phyloP scores from a whole-genome alignment of 2,329 filamentous ascomycete species.

The Ophiocordyceps polyrhachis-furcata region DNA sequence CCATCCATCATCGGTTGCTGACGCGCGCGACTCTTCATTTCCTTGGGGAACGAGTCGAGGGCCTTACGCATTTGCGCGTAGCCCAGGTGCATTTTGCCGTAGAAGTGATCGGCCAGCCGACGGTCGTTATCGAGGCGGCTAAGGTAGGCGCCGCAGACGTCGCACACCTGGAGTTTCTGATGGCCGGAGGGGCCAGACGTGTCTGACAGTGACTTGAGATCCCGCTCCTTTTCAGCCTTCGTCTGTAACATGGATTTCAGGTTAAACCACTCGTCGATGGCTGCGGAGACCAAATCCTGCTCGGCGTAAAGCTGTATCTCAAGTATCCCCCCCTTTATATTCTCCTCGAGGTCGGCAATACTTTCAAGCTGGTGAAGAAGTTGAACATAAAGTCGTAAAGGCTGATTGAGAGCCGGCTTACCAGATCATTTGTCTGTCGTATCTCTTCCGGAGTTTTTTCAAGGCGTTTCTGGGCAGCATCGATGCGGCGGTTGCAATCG shows the following conservation, averaged over 20 bases:
- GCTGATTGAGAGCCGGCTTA: conserved; percentile 11
- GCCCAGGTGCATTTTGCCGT: conserved; percentile 97
- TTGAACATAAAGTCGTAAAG: neutral
- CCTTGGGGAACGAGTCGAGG: conserved; percentile 68
- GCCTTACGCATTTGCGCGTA: conserved; percentile 98
- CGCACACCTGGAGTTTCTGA: conserved; percentile 96
- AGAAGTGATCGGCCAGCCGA: conserved; percentile 88
- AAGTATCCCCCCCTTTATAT: conserved; percentile 63
- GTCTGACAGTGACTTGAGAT: conserved; percentile 79
- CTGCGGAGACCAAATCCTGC: conserved; percentile 46
- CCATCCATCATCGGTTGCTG: conserved; percentile 30
- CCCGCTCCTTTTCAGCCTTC: conserved; percentile 69
- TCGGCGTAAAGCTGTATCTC: conserved; percentile 37
- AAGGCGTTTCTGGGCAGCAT: conserved; percentile 68
- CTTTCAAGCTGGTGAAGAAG: conserved; percentile 40
- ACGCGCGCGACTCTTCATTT: conserved; percentile 55
- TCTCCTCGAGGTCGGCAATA: conserved; percentile 63
- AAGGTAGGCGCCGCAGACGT: conserved; percentile 92
- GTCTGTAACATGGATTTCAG: conserved; percentile 62
- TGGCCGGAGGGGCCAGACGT: conserved; percentile 86
- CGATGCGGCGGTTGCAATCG: conserved; percentile 88
- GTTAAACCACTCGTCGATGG: conserved; percentile 75
- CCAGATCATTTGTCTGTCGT: conserved; percentile 73
- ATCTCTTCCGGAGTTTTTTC: conserved; percentile 99
- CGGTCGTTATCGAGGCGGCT: conserved; percentile 86